A percentile compares a stretch with the other conserved stretches of the same genome.
phyloP scores from a whole-genome alignment of 345 rosid genomes.

The Erodium maritimum region DNA sequence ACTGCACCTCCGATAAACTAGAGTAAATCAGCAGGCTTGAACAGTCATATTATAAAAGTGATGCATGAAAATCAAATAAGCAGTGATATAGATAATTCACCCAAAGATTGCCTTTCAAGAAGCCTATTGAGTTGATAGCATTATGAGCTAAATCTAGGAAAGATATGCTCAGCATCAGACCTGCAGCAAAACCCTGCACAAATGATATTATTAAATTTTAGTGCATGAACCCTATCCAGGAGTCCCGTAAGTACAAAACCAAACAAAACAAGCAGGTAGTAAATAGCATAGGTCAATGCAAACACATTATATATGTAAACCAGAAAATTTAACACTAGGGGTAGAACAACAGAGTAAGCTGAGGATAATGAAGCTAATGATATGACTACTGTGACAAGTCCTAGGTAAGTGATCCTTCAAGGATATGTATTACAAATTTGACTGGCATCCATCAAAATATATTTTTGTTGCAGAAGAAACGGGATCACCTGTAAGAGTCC shows the following conservation, averaged over 20 bases:
- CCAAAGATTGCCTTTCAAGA: constrained; percentile 93
- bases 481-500: constrained; percentile 76
- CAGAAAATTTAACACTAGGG: no score
- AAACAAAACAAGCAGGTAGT: no score
- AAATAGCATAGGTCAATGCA: no score
- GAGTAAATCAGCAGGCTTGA: constrained; percentile 13
- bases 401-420: no score
- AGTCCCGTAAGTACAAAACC: no score
- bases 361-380: no score
- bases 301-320: no score
- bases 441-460: no score
- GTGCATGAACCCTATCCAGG: no score
- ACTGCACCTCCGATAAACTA: constrained; percentile 41
- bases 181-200: constrained; percentile 94
- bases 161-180: constrained; percentile 94
- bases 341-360: no score
- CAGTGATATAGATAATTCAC: constrained; percentile 31
- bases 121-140: constrained; percentile 91
- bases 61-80: constrained; percentile 9
- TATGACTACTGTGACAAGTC: no score
- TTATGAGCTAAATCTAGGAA: constrained; percentile 96
- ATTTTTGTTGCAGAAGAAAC: constrained; percentile 3
- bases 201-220: constrained; percentile 6
- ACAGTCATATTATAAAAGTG: constrained; percentile 3
- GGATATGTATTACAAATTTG: no score